Percentiles rank a stretch among this genome's conserved stretches.
Evolutionary conservation across 495 filamentous ascomycete genomes (phyloP).

Genomic region (Annulohypoxylon bovei): DNA sequence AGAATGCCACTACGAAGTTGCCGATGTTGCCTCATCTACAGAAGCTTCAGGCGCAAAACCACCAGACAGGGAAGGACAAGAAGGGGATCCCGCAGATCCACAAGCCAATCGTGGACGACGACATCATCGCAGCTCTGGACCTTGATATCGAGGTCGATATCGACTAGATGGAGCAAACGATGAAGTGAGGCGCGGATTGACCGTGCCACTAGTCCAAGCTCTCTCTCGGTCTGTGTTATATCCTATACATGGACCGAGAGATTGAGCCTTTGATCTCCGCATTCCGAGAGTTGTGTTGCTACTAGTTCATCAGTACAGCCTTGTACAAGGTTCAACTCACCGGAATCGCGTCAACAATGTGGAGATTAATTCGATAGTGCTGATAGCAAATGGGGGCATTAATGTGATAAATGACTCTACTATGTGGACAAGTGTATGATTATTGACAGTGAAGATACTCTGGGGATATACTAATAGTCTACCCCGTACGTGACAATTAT

Average conservation of each 20-base stretch:
- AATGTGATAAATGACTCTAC: background rate
- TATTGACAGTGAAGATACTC: background rate
- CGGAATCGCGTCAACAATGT: background rate
- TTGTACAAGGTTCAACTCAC: background rate
- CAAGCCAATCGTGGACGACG: conserved; percentile 81
- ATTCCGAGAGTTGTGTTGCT: background rate
- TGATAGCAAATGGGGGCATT: conserved; percentile 5
- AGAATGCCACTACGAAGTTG: conserved; percentile 39
- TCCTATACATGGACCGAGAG: background rate
- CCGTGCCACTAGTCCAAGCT: background rate
- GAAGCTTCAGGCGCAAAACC: conserved; percentile 64
- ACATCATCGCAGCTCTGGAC: conserved; percentile 83
- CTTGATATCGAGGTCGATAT: conserved; percentile 85
- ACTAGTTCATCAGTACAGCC: background rate
- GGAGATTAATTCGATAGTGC: background rate
- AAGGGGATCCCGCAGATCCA: conserved; percentile 72
- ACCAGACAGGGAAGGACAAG: conserved; percentile 53
- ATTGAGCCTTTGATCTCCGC: background rate
- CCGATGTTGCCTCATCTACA: conserved; percentile 56
- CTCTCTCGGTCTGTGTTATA: background rate
- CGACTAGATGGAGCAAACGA: conserved; percentile 28
- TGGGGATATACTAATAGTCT: no score
- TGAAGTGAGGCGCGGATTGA: background rate
- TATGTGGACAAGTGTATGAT: background rate
- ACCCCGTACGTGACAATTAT: background rate